Base-by-base conservation (phyloP, 306 rosid species). In the Gleditsia sinensis region DNA sequence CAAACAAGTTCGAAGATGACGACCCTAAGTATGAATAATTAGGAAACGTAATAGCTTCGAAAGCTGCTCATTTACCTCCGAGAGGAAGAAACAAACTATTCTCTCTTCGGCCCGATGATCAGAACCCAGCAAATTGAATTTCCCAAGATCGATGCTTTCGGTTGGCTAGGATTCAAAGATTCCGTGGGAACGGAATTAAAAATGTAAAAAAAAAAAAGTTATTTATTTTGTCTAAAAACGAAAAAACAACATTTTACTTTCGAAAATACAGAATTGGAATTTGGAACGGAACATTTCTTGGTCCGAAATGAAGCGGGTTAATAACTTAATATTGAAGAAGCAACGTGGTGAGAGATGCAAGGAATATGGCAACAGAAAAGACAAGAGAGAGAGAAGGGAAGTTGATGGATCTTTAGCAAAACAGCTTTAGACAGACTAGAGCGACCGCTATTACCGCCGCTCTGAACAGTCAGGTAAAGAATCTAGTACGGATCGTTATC, bases 21-120 rank as follows among this genome's bases (percentile, higher is more conserved):
- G 11, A 23, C 3, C 10, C 66, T 3, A 53, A 39, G 10, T 21
- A 37, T 16, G 53, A 36, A 54, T 1, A 53, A 33, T 53, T 13
- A 12, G 50, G 37, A 69, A 69, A 1, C 49, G 48, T 65, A 54
- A 20, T 13, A 63, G 32, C 42, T 16, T 10, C 32, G 73, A 24
- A 51, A 75, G 65, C 65, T 48, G 57, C 32, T 49, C 25, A 3
- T 11, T 50, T 66, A 67, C 68, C 74, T 75, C 16, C 19, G 14
- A 24, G 21, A 33, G 3, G 45, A 40, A 40, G 54, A 65, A 40
- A 20, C 57, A 24, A 46, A 61, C 14, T 48, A 33, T 32, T 16
- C 23, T 45, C 33, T 24, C 39, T n/a, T 36, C 4, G 27, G 3
- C 13, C 24, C 37, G 21, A 16, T 17, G 36, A 42, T 40, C 48